Base-by-base conservation (phyloP, 306 rosid species). In the Cicer chorassanicum region DNA sequence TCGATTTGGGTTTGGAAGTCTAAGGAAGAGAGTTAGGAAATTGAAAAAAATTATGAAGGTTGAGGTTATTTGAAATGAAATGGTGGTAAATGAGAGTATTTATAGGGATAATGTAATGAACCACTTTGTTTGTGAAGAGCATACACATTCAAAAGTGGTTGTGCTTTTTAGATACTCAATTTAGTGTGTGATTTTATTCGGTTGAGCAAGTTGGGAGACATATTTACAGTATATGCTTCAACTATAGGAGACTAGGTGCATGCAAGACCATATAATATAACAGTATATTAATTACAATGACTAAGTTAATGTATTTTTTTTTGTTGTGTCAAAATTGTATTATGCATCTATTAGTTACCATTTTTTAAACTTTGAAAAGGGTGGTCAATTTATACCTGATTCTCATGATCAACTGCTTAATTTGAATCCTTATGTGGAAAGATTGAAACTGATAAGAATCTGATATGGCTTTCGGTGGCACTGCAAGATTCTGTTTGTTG, bases 81-180 rank as follows among this genome's bases (percentile, higher is more conserved):
- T 75, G 91, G 48, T 75, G 78, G 82, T 84, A 66, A 71, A 77
- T 78, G 70, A 70, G 91, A 72, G 82, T 95, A 95, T 95, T 94
- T 95, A 95, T 95, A 92, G 92, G 81, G 86, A 79, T 87, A 79
- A 71, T 64, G 48, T 68, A 61, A 56, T 74, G 81, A 40, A 74
- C 36, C 36, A 29, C 73, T 78, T 82, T 82, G 79, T 82, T 78
- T 75, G 75, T 62, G 79, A 75, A 72, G 79, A 72, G 83, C 74
- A 75, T 78, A 80, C 74, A 84, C 88, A 65, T 81, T 82, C 81
- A 82, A 93, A 87, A 76, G 87, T 75, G 73, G 51, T 53, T 68
- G 69, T 78, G 85, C 91, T 86, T 88, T 82, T 87, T 70, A 81
- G 96, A 91, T 91, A 85, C 93, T 73, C 86, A 70, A 84, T 68